Conservation (phyloP, 345 rosid species). For the Citrus glauca region DNA sequence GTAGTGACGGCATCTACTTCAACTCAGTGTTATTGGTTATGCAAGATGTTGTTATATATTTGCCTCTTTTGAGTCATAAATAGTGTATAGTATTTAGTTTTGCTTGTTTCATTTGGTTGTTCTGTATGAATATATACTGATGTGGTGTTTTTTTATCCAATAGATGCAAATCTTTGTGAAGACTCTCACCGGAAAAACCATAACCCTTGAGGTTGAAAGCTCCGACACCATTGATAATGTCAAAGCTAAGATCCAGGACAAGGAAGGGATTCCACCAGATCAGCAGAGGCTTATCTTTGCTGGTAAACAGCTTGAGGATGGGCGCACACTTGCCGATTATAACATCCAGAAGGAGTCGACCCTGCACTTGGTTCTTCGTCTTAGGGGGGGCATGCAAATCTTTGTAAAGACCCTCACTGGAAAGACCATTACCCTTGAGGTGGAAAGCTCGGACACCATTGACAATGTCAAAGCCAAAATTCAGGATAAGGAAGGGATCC, state of each 20-base stretch:
- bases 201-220: conserved; percentile 24
- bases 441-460: conserved; percentile 16
- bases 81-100: neutral
- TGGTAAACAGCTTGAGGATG: conserved; percentile 18
- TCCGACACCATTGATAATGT: conserved; percentile 14
- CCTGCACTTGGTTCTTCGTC: conserved; percentile 20
- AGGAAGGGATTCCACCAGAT: conserved; percentile 23
- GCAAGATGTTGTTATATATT: neutral
- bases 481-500: conserved; percentile 24
- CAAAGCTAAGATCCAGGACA: conserved; percentile 17
- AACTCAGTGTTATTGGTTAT: neutral
- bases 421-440: conserved; percentile 24
- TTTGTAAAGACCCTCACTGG: conserved; percentile 26
- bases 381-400: conserved; percentile 25
- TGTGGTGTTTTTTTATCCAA: neutral
- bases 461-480: conserved; percentile 25
- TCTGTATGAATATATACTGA: neutral
- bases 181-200: conserved; percentile 19
- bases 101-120: neutral
- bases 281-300: conserved; percentile 19
- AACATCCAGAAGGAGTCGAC: conserved; percentile 20
- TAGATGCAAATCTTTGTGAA: conserved; percentile 24
- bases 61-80: neutral
- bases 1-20: neutral
- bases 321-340: conserved; percentile 3